A percentile compares a stretch with the other conserved stretches of the same genome.
Evolutionary conservation across 2,329 filamentous ascomycete species (phyloP).

Genomic region (Aquanectria penicillioides): DNA sequence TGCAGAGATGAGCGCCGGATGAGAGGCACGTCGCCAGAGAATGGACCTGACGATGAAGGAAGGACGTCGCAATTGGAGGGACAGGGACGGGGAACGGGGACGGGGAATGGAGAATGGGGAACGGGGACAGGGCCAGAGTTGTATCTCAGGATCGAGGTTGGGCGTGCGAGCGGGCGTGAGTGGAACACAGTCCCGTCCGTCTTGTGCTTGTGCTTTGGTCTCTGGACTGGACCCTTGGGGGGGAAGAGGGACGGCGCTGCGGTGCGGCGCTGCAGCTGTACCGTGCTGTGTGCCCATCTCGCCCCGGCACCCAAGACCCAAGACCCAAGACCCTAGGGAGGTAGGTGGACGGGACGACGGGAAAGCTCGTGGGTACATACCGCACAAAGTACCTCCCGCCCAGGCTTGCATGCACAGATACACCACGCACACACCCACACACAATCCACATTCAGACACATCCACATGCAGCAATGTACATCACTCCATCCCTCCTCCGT

Average conservation of each 20-base stretch:
- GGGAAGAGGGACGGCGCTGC: conserved; percentile 7
- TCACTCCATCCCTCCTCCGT: too few species aligned
- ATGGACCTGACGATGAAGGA: conserved; percentile 35
- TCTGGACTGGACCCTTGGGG: conserved; percentile 3
- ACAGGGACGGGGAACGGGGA: conserved; percentile 27
- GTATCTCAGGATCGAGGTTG: conserved; percentile 43
- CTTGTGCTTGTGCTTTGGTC: conserved; percentile 16
- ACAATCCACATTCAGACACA: too few species aligned
- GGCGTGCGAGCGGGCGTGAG: conserved; percentile 38
- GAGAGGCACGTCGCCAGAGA: conserved; percentile 24
- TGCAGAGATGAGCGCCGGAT: conserved; percentile 21
- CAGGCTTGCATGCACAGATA: too few species aligned
- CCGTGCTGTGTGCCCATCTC: conserved; percentile 6
- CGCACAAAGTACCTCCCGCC: too few species aligned
- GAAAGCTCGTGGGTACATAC: conserved; percentile 7
- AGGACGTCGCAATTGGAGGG: conserved; percentile 41
- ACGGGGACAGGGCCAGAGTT: conserved; percentile 41
- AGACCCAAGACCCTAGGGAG: background rate
- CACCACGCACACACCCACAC: too few species aligned
- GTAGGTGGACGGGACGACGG: conserved; percentile 6
- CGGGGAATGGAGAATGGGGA: conserved; percentile 37
- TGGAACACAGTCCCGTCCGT: conserved; percentile 30
- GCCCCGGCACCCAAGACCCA: background rate
- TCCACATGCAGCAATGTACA: too few species aligned
- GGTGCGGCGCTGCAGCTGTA: conserved; percentile 21